These are phyloP conservation scores for Trichosporon coremiiforme DNA, from an alignment of 1,284 basidiomycete genomes.

Conservation along the genomic window DNA sequence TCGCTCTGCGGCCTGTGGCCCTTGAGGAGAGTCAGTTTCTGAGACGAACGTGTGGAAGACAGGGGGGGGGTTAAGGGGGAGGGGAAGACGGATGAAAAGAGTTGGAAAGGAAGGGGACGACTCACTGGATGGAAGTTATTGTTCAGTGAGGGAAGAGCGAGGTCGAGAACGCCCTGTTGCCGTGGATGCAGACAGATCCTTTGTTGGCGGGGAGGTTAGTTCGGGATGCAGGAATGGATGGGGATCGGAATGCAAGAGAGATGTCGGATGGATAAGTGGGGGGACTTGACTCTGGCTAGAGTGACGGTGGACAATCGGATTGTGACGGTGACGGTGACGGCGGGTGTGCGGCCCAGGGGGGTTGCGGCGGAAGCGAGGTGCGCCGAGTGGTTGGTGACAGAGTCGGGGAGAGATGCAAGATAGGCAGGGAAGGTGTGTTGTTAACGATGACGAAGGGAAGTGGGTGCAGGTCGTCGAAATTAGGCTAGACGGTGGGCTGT, in stretches of 20 bases:
- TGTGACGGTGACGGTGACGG: not conserved
- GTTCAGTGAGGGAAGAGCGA: slow-evolving; percentile 2
- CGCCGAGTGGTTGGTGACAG: no score
- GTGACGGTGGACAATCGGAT: not conserved
- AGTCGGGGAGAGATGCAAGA: not conserved
- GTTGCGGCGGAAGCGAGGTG: not conserved
- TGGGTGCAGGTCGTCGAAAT: not conserved
- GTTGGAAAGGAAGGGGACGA: not conserved
- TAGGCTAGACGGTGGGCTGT: no score
- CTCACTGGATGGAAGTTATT: slow-evolving; percentile 16
- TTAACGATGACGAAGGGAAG: not conserved
- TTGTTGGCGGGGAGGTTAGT: not conserved
- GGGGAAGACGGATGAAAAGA: not conserved
- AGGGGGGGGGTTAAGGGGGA: no score
- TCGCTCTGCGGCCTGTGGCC: slow-evolving; percentile 16
- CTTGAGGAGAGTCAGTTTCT: not conserved
- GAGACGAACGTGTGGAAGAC: not conserved
- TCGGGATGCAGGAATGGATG: slow-evolving; percentile 7
- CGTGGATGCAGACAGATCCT: not conserved
- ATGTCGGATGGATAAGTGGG: not conserved
- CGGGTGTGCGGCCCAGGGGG: not conserved
- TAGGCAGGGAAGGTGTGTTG: not conserved
- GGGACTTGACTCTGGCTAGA: not conserved
- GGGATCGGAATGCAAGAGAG: not conserved
- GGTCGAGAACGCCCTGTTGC: not conserved